These are phyloP conservation scores for Beauveria pseudobassiana DNA, from an alignment of 2,329 filamentous ascomycete species.

Conservation along the genomic window DNA sequence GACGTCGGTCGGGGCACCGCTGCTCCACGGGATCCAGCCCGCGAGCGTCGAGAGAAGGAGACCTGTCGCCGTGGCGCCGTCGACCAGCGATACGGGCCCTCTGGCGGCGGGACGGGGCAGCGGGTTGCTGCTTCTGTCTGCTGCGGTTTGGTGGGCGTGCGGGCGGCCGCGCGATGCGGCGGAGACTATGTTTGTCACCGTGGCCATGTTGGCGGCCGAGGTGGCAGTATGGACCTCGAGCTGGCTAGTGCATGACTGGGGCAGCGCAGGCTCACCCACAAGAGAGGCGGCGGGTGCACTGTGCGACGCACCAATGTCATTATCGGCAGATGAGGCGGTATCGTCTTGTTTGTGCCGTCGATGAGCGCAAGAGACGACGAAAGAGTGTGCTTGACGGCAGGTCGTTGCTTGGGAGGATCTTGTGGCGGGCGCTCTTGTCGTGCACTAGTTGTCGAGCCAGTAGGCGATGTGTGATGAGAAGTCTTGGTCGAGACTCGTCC, in stretches of 20 bases:
- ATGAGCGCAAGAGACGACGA: conserved; percentile 31
- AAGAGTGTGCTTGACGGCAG: conserved; percentile 18
- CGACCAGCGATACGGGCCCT: conserved; percentile 1
- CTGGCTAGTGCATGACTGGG: conserved; percentile 47
- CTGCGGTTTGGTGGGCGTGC: not conserved
- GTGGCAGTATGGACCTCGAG: conserved; percentile 37
- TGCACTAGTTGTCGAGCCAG: conserved; percentile 21
- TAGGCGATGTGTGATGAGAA: conserved; percentile 25
- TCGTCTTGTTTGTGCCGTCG: conserved; percentile 15
- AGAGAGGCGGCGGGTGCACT: conserved; percentile 22
- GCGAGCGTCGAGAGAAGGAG: conserved; percentile 11
- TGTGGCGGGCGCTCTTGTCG: conserved; percentile 12
- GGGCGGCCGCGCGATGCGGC: not conserved
- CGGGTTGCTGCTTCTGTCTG: not conserved
- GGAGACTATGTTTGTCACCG: conserved; percentile 4
- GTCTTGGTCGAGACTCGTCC: conserved; percentile 38
- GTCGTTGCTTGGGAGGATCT: conserved; percentile 8
- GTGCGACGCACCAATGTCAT: conserved; percentile 29
- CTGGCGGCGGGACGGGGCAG: conserved; percentile 11
- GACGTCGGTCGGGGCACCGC: conserved; percentile 16
- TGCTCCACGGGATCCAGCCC: conserved; percentile 12
- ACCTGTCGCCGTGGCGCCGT: conserved; percentile 8
- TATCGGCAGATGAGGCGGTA: not conserved
- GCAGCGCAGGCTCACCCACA: conserved; percentile 47
- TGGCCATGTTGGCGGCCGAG: not conserved